Percentiles rank a stretch among this genome's conserved stretches.
These are phyloP conservation scores for Colletotrichum tropicale DNA, from an alignment of 2,329 filamentous ascomycete genomes.

Conservation along the genomic window DNA sequence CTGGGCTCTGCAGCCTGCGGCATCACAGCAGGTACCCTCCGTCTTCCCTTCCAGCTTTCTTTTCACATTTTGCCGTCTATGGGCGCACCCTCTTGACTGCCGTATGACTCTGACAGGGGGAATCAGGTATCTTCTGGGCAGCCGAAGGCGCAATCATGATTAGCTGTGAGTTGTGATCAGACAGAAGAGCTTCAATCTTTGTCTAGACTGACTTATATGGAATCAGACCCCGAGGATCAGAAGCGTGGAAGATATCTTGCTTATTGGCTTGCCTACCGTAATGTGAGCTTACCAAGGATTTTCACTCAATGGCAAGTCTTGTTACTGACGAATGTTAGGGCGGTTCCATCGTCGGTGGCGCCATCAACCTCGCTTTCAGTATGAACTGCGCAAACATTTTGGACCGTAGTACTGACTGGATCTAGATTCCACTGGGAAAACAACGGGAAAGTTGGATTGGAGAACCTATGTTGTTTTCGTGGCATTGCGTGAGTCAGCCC, in stretches of 20 bases:
- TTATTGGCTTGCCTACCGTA: background rate
- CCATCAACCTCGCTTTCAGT: constrained; percentile 6
- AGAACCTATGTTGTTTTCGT: background rate
- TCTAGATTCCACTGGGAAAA: background rate
- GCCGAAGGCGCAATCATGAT: constrained; percentile 30
- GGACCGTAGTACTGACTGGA: background rate
- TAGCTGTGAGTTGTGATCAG: background rate
- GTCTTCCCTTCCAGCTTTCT: background rate
- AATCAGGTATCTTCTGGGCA: constrained; percentile 21
- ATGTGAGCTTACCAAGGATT: background rate
- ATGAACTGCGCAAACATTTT: fast-evolving
- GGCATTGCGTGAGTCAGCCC: background rate
- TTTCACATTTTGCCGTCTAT: background rate
- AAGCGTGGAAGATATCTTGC: background rate
- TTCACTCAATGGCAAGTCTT: fast-evolving
- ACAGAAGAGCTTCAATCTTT: background rate
- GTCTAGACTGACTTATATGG: background rate
- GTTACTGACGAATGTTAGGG: background rate
- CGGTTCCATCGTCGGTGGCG: background rate
- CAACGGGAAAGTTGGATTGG: background rate
- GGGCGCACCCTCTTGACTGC: fast-evolving
- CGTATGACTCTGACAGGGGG: background rate
- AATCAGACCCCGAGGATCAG: background rate
- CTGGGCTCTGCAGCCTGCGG: constrained; percentile 28
- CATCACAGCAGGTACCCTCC: constrained; percentile 25